Evolutionary conservation across 495 filamentous ascomycete species (phyloP).

Genomic region (Penicillium cosmopolitanum): DNA sequence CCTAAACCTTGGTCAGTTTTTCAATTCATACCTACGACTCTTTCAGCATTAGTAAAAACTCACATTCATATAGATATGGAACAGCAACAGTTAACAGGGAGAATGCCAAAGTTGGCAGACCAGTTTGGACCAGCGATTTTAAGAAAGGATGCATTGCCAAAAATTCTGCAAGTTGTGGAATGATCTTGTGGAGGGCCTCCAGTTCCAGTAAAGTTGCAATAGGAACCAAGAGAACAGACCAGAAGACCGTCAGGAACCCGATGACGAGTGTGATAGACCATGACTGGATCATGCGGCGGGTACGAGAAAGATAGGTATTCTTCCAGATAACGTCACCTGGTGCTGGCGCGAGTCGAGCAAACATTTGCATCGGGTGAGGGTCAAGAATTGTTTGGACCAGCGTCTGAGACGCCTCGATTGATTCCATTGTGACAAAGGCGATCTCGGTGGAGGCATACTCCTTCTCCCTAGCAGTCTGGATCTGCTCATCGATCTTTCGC

Average conservation of each 20-base stretch:
- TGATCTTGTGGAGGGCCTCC: slow-evolving; percentile 72
- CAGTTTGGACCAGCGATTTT: slow-evolving; percentile 80
- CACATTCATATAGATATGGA: slow-evolving; percentile 92
- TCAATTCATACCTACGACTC: neutral
- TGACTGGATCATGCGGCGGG: slow-evolving; percentile 69
- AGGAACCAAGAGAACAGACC: slow-evolving; percentile 82
- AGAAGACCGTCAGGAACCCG: slow-evolving; percentile 80
- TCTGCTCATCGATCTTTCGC: slow-evolving; percentile 78
- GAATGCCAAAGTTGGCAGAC: slow-evolving; percentile 80
- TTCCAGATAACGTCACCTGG: slow-evolving; percentile 90
- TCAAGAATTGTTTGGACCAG: slow-evolving; percentile 91
- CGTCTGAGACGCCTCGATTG: slow-evolving; percentile 91
- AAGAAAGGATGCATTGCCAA: slow-evolving; percentile 68
- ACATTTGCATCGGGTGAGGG: slow-evolving; percentile 80
- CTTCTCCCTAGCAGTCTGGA: slow-evolving; percentile 69
- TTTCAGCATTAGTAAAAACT: slow-evolving; percentile 21
- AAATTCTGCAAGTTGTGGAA: slow-evolving; percentile 67
- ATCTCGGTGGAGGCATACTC: slow-evolving; percentile 77
- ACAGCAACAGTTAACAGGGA: slow-evolving; percentile 87
- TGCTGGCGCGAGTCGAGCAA: slow-evolving; percentile 82
- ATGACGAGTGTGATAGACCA: slow-evolving; percentile 86
- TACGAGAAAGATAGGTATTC: slow-evolving; percentile 86
- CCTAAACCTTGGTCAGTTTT: slow-evolving; percentile 39
- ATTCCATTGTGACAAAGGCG: slow-evolving; percentile 97
- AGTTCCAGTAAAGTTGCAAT: slow-evolving; percentile 78